Evolutionary conservation across 2,329 filamentous ascomycete genomes (phyloP).

Genomic region (Fusarium penzigii): DNA sequence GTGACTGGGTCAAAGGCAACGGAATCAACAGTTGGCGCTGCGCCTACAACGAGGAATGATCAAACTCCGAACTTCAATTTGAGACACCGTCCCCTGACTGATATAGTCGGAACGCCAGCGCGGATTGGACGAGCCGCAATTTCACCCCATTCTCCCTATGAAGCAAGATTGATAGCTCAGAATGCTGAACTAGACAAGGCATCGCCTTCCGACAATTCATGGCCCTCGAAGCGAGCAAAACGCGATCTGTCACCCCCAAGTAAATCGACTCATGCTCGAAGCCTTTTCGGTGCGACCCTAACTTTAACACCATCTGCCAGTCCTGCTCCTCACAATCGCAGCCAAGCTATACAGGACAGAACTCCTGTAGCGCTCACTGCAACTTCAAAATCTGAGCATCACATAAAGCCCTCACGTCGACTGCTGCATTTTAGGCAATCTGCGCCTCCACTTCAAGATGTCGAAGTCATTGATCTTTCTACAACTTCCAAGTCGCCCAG

Average conservation of each 20-base stretch:
- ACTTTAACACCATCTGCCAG: conserved; percentile 30
- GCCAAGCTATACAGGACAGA: conserved; percentile 21
- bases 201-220: conserved; percentile 15
- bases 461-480: neutral
- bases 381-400: neutral
- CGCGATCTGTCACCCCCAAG: conserved; percentile 33
- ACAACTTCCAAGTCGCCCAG: neutral
- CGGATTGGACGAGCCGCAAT: conserved; percentile 36
- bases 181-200: conserved; percentile 10
- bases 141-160: conserved; percentile 36
- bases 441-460: neutral
- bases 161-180: conserved; percentile 29
- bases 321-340: conserved; percentile 13
- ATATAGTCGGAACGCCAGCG: conserved; percentile 32
- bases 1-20: conserved; percentile 29
- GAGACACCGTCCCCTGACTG: conserved; percentile 46
- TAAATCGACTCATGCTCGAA: conserved; percentile 36
- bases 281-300: conserved; percentile 37
- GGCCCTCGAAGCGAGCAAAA: conserved; percentile 31
- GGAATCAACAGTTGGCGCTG: conserved; percentile 22
- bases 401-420: neutral
- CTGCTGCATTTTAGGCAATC: no score
- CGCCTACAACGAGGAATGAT: conserved; percentile 20
- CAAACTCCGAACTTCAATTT: conserved; percentile 37
- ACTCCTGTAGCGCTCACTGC: conserved; percentile 12